A percentile compares a stretch with the other conserved stretches of the same genome.
Evolutionary conservation across 2,329 filamentous ascomycete species (phyloP).

Genomic region (Alternaria sp.): DNA sequence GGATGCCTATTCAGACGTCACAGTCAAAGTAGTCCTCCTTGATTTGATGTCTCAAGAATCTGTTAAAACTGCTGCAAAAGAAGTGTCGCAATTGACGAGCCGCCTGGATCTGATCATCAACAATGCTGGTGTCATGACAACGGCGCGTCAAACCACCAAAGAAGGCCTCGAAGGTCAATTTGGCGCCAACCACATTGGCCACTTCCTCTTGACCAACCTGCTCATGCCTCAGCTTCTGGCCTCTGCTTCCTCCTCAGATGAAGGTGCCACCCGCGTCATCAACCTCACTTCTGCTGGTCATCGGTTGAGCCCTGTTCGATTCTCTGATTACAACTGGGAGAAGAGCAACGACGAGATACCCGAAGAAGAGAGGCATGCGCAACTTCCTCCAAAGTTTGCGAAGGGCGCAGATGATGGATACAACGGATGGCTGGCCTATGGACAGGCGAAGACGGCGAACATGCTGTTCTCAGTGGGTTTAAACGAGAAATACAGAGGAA

Average conservation of each 20-base stretch:
- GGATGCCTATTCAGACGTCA: constrained; percentile 35
- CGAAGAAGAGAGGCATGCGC: constrained; percentile 29
- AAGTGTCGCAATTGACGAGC: constrained; percentile 31
- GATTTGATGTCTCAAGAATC: constrained; percentile 50
- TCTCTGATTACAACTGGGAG: constrained; percentile 54
- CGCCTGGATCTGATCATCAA: constrained; percentile 54
- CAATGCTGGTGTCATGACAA: constrained; percentile 52
- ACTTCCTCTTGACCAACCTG: constrained; percentile 54
- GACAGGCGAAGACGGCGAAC: constrained; percentile 41
- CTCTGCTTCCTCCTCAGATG: constrained; percentile 39
- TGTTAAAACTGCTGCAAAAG: constrained; percentile 44
- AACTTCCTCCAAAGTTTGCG: constrained; percentile 26
- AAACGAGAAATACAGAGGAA: constrained; percentile 20
- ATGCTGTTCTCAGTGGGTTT: constrained; percentile 37
- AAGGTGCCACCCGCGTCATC: constrained; percentile 32
- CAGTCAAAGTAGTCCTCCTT: constrained; percentile 31
- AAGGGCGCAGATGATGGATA: constrained; percentile 25
- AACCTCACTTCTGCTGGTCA: constrained; percentile 41
- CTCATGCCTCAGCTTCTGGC: constrained; percentile 49
- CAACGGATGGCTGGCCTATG: constrained; percentile 38
- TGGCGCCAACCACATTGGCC: constrained; percentile 57
- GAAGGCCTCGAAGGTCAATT: constrained; percentile 58
- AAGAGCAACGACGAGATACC: constrained; percentile 28
- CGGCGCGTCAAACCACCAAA: constrained; percentile 36
- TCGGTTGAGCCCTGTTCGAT: constrained; percentile 41